Percentiles rank a stretch among this genome's conserved stretches.
Conservation (phyloP, 1,284 basidiomycete species). For the Porogramme epimiltina region DNA sequence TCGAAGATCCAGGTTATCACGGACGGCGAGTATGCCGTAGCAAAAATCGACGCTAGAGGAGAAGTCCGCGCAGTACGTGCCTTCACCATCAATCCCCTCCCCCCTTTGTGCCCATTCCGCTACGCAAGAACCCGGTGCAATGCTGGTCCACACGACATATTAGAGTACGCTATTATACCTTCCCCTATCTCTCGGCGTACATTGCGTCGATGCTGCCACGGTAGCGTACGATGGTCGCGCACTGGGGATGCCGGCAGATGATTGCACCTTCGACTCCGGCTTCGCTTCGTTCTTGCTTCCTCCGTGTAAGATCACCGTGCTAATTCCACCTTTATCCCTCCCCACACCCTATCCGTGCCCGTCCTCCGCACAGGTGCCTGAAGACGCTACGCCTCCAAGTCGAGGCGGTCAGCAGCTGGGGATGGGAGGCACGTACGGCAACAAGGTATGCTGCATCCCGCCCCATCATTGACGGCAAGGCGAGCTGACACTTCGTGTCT, state of each 20-base stretch:
- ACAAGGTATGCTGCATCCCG: slow-evolving; percentile 66
- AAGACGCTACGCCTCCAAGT: slow-evolving; percentile 38
- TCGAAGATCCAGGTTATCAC: slow-evolving; percentile 65
- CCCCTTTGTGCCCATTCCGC: not conserved
- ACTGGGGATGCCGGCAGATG: too few relatives aligned
- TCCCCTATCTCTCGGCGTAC: too few relatives aligned
- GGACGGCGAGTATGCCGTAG: slow-evolving; percentile 71
- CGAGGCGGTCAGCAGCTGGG: slow-evolving; percentile 61
- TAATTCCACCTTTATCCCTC: not conserved
- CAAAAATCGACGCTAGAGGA: slow-evolving; percentile 78
- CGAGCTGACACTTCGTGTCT: not conserved
- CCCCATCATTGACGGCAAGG: too few relatives aligned
- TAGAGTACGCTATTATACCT: too few relatives aligned
- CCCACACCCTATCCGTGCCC: not conserved
- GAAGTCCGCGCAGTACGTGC: slow-evolving; percentile 65
- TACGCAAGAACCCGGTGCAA: not conserved
- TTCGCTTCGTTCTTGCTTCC: too few relatives aligned
- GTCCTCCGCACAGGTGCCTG: slow-evolving; percentile 33
- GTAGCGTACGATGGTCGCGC: too few relatives aligned
- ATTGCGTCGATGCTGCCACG: too few relatives aligned
- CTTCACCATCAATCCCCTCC: slow-evolving; percentile 2
- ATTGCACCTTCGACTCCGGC: too few relatives aligned
- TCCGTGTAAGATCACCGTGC: not conserved
- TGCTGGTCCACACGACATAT: too few relatives aligned
- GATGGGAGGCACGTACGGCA: slow-evolving; percentile 91